Evolutionary conservation across 495 filamentous ascomycete species (phyloP), one percentile per base, ranked within the genome.

Genomic region (Filosporella fistucella): DNA sequence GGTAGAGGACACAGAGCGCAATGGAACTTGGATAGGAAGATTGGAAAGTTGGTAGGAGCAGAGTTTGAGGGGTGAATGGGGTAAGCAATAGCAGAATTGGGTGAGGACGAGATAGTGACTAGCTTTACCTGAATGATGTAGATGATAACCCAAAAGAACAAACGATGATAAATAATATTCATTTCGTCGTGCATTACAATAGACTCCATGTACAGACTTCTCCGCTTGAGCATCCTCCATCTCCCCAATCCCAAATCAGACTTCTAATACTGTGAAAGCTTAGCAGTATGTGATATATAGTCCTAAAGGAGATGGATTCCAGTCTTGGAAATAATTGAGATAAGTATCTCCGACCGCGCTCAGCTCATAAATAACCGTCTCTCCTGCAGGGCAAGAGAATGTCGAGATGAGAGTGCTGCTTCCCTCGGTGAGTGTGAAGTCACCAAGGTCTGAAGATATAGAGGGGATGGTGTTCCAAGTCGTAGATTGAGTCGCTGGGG

Each of bases 241-340:
- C n/a, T n/a, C n/a, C n/a, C n/a, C n/a, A n/a, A n/a, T n/a, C n/a
- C n/a, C n/a, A n/a, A n/a, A n/a, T n/a, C n/a, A n/a, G n/a, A n/a
- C n/a, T n/a, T n/a, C n/a, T n/a, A n/a, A n/a, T n/a, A 35, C 28
- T 40, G 16, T 32, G 9, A 4, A 33, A 7, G 17, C 16, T 40
- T 45, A 51, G 18, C 49, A 51, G 22, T 29, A 18, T 2, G 49
- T 51, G 20, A 51, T 51, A 25, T 44, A 51, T 23, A 51, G 20
- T 5, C 49, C 49, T 25, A 51, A 44, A 4, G 49, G 32, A 33
- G 34, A 39, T 20, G 49, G 49, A 18, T 45, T 45, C 34, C 42
- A 45, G 24, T 86, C 79, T 59, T 88, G 68, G 63, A 84, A 79
- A 54, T 75, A 87, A 36, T 77, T 61, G 12, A 88, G 58, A 40